Percentiles rank a stretch among this genome's conserved stretches.
phyloP scores from a whole-genome alignment of 805 yeast genomes.

The Clavispora carvajalis region DNA sequence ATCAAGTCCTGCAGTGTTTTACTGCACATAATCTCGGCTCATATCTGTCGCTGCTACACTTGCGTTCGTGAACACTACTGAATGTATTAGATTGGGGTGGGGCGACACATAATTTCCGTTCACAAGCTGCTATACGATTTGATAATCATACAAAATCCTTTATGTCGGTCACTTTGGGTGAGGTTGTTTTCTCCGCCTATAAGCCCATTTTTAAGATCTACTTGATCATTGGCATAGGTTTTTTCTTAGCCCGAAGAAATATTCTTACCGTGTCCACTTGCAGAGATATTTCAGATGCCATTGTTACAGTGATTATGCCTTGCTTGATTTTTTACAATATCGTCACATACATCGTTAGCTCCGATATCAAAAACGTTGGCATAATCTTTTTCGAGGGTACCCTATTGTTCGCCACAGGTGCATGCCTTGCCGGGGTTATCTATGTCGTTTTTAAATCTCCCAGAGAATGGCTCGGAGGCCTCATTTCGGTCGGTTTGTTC shows the following conservation, averaged over 20 bases:
- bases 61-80: no score
- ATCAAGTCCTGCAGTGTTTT: no score
- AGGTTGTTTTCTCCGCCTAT: slow-evolving; percentile 68
- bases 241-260: slow-evolving; percentile 54
- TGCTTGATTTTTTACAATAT: slow-evolving; percentile 71
- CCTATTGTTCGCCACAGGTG: slow-evolving; percentile 48
- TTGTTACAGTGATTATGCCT: slow-evolving; percentile 67
- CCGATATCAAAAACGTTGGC: slow-evolving; percentile 68
- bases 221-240: slow-evolving; percentile 65
- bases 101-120: no score
- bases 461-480: slow-evolving; percentile 70
- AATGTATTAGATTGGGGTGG: no score
- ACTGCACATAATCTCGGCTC: no score
- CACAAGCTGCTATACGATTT: background rate
- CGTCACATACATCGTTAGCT: slow-evolving; percentile 57
- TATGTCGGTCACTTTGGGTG: slow-evolving; percentile 38
- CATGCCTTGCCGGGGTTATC: slow-evolving; percentile 39
- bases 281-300: slow-evolving; percentile 62
- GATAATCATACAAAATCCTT: background rate
- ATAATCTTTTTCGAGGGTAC: slow-evolving; percentile 48
- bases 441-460: slow-evolving; percentile 57
- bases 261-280: slow-evolving; percentile 61
- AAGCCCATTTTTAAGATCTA: slow-evolving; percentile 87
- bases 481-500: slow-evolving; percentile 64
- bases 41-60: no score